Percentiles rank a stretch among this genome's conserved stretches.
These are phyloP conservation scores for Hortaea werneckii DNA, from an alignment of 2,329 filamentous ascomycete species.

Conservation along the genomic window DNA sequence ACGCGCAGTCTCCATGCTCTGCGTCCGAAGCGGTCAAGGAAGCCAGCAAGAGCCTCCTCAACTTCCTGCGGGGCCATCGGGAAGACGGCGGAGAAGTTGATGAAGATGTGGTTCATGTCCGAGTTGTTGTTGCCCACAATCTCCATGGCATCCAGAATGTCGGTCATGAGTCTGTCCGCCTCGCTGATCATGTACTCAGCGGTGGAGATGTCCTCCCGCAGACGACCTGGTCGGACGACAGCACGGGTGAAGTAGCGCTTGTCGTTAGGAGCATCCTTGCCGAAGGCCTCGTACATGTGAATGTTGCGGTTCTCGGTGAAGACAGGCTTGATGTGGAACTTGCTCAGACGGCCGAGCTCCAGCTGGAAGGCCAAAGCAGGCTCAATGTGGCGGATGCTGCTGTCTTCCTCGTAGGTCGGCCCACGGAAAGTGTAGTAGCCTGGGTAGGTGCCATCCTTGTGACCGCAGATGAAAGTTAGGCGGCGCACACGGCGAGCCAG, in stretches of 20 bases:
- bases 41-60: constrained; percentile 84
- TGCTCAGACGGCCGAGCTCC: constrained; percentile 83
- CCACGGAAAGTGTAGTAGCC: constrained; percentile 98
- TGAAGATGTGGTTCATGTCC: constrained; percentile 99
- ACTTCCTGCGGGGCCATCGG: constrained; percentile 81
- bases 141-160: constrained; percentile 94
- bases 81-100: constrained; percentile 98
- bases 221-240: constrained; percentile 83
- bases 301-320: constrained; percentile 99
- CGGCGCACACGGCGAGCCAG: constrained; percentile 72
- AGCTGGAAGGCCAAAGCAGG: constrained; percentile 97
- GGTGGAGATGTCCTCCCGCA: constrained; percentile 96
- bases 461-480: constrained; percentile 91
- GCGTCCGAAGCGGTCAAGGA: constrained; percentile 91
- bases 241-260: constrained; percentile 98
- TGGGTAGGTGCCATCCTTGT: constrained; percentile 86
- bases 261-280: constrained; percentile 89
- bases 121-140: constrained; percentile 99
- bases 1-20: constrained; percentile 95
- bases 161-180: constrained; percentile 90
- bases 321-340: constrained; percentile 96
- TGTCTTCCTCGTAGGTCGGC: constrained; percentile 77
- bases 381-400: constrained; percentile 93
- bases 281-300: constrained; percentile 93
- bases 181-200: constrained; percentile 97